Percentiles rank a stretch among this genome's conserved stretches.
Evolutionary conservation across 805 yeast genomes (phyloP).

Genomic region (Martiniozyma abietophila): DNA sequence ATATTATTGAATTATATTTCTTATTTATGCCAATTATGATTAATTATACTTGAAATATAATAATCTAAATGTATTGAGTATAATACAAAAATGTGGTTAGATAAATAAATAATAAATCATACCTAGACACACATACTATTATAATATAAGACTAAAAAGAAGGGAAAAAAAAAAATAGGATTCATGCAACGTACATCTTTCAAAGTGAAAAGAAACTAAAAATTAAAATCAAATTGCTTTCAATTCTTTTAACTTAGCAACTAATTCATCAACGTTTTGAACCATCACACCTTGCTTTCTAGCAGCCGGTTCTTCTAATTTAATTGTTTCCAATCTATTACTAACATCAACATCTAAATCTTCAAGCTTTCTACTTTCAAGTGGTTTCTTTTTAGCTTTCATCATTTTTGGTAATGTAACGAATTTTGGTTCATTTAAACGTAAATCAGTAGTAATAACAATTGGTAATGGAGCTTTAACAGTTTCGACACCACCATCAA

Average conservation of each 20-base stretch:
- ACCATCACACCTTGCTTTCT: slow-evolving; percentile 81
- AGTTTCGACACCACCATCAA: slow-evolving; percentile 91
- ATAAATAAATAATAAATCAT: no score
- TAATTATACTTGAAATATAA: no score
- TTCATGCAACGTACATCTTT: no score
- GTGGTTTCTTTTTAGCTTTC: slow-evolving; percentile 97
- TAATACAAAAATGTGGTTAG: no score
- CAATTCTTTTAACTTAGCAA: slow-evolving; percentile 65
- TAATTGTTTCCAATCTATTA: slow-evolving; percentile 56
- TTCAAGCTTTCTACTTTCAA: slow-evolving; percentile 52
- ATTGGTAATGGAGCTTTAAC: slow-evolving; percentile 71
- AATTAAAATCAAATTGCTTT: slow-evolving; percentile 45
- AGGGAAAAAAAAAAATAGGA: no score
- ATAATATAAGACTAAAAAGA: no score
- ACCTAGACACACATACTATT: no score
- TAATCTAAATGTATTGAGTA: no score
- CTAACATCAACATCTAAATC: slow-evolving; percentile 63
- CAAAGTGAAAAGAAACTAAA: no score
- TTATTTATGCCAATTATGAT: no score
- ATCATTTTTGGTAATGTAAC: slow-evolving; percentile 94
- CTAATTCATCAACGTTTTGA: slow-evolving; percentile 69
- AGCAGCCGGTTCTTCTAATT: slow-evolving; percentile 77
- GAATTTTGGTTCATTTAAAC: slow-evolving; percentile 91
- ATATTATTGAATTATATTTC: no score
- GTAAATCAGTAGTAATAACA: slow-evolving; percentile 84